Base-by-base conservation (phyloP, 1,139 yeast genomes). In the Candida mesenterica region DNA sequence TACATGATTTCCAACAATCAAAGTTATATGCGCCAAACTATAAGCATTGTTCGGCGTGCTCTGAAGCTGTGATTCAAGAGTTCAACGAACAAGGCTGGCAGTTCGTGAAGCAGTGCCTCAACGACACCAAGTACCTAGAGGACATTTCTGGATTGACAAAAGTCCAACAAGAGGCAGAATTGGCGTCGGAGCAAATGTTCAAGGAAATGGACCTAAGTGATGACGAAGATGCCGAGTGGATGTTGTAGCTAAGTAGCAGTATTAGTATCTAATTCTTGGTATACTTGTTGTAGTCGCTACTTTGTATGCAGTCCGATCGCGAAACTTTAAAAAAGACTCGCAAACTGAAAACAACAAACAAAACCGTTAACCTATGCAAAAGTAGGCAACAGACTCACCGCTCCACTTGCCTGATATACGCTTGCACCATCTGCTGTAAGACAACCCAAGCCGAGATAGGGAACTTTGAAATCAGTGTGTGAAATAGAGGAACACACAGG, bases 21-120 rank as follows among this genome's bases (percentile, higher is more conserved):
- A 82, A 79, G 46, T 65, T 90, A 12, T 66, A 68, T 41, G 82
- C 95, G 0, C 88, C 89, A 0, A 79, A 80, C 18, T 92, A 84
- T 57, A 65, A 70, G 24, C 70, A 75, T 48, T 92, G 98, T 55
- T 82, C 97, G 0, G 98, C 92, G 0, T 92, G 98, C 50, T 85
- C 96, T 1, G 44, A 57, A 0, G 47, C 65, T 0, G 82, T 92
- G 3, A 48, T 84, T 1, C 57, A 65, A 1, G 69, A 66, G 6
- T 87, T 71, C 61, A 45, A 55, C 13, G 46, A 54, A 2, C 58
- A 66, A 0, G 90, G 89, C 0, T 92, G 97, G 97, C 77, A 75
- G 4, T 92, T 92, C 65, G 83, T 92, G 2, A 68, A 68, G 47
- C 56, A 57, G 10, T 92, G 96, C 14, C 62, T 92, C 31, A 69